Evolutionary conservation across 208 protist species (phyloP), one percentile per base, ranked within the genome.

Genomic region (Trypanosoma melophagium): DNA sequence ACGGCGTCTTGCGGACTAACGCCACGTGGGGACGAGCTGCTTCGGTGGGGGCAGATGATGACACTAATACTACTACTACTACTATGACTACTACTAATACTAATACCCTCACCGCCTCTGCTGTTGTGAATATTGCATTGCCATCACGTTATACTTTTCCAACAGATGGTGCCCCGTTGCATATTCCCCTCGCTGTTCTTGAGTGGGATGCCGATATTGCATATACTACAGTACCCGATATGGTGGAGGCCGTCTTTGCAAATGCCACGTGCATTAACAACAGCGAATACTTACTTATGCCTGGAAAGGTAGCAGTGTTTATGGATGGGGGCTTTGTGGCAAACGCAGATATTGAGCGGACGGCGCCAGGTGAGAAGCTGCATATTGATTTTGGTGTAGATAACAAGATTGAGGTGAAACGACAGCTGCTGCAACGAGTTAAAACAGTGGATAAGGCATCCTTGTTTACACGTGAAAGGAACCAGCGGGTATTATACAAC

Each of bases 271-370:
- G 55, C 25, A 62, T 49, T 7, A 80, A 80, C 40, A 57, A 63
- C 13, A 72, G 69, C 24, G 62, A 71, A 8, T 76, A 66, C 22
- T 63, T 59, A 17, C 40, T 80, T 0, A n/a, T 80, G 9, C 40
- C 50, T 12, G 75, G 75, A 13, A 17, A n/a, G 4, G 69, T 56
- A 3, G 17, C 75, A n/a, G 54, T 80, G 21, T 60, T 67, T 21
- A 19, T 76, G 2, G 58, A 76, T 38, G 69, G 75, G 2, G 56
- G 76, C 49, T 80, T 80, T 69, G 55, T 76, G 17, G 24, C 60
- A 5, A 75, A 65, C 45, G 24, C 75, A 0, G 21, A 40, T 13
- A 16, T 80, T 21, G 16, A 62, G 10, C 60, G 63, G 4, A 63
- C 69, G 17, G 62, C 69, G 14, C 61, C 65, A 25, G 69, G 69